Evolutionary conservation across 1,284 basidiomycete species (phyloP).

Genomic region (Irpex sp.): DNA sequence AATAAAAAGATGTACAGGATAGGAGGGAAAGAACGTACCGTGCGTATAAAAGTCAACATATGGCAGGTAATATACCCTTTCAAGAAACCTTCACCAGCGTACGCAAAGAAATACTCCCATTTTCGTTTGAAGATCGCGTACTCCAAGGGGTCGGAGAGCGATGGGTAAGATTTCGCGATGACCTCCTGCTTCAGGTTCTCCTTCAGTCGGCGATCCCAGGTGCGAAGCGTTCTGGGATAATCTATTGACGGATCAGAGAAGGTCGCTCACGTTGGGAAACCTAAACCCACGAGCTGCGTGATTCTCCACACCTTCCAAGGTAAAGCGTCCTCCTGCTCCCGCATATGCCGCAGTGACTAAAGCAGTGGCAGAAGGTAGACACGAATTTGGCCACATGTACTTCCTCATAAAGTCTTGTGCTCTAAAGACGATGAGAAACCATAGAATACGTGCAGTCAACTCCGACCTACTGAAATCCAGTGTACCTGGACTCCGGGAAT

Average conservation of each 20-base stretch:
- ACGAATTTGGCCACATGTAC: constrained; percentile 93
- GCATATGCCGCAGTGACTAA: constrained; percentile 63
- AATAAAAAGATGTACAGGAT: not conserved
- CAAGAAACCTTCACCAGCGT: constrained; percentile 70
- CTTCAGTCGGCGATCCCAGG: constrained; percentile 79
- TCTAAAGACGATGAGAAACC: constrained; percentile 30
- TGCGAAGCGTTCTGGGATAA: constrained; percentile 86
- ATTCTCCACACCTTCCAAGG: constrained; percentile 84
- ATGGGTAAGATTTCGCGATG: constrained; percentile 54
- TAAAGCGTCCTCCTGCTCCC: constrained; percentile 69
- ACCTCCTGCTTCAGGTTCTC: constrained; percentile 55
- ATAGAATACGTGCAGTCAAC: constrained; percentile 6
- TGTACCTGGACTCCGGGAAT: constrained; percentile 77
- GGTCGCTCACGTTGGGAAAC: not conserved
- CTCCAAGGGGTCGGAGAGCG: constrained; percentile 44
- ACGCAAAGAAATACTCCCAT: constrained; percentile 77
- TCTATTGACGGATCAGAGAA: constrained; percentile 36
- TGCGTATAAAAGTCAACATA: constrained; percentile 48
- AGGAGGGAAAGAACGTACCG: constrained; percentile 20
- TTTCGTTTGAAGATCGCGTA: constrained; percentile 68
- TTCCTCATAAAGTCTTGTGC: constrained; percentile 88
- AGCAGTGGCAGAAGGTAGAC: constrained; percentile 77
- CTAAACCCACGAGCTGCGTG: constrained; percentile 68
- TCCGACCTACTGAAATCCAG: constrained; percentile 59
- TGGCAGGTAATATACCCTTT: constrained; percentile 77